Base-by-base conservation (phyloP, 495 filamentous ascomycete species). In the Neurospora sp. region DNA sequence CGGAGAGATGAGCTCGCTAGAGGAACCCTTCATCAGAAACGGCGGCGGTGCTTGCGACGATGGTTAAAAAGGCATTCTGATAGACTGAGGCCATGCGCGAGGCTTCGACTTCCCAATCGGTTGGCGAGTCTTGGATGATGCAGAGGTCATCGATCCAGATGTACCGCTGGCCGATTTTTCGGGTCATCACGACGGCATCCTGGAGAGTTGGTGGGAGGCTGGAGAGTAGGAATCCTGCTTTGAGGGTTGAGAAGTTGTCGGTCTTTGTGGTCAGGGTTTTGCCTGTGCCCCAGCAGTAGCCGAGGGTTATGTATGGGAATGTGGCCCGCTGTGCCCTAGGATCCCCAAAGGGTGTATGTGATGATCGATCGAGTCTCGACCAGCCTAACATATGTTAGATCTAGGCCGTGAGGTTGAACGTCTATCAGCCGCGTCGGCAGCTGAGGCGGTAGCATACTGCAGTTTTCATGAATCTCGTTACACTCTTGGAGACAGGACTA, bases 21-120 rank as follows among this genome's bases (percentile, higher is more conserved):
- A 74, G 48, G 28, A 74, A 71, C 7, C 73, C 73, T 4, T 74
- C 70, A 37, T 69, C 71, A 7, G 70, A 42, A n/a, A 37, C 73
- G 5, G 45, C 70, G 2, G 73, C 70, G 10, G 73, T 69, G 4
- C 31, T 36, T 1, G 73, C 73, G 2, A 59, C 70, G 5, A 74
- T 13, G 9, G 73, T 74, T 17, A 74, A 24, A 28, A 54, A 71
- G 2, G 73, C 70, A 21, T 62, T 66, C 17, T 36, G 48, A 39
- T 74, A 74, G 1, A 74, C 71, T 6, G 70, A 62, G 11, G 70
- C 70, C 73, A 74, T 74, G 31, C n/a, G 34, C 10, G 70, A 70
- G 5, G 73, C 54, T 24, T 74, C 73, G 10, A 69, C 36, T 69
- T 74, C 73, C 73, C 73, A 74, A 36, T 72, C 73, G 4, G n/a